Conservation (phyloP, 176 grass and related monocot species). For the Dactylis glomerata region DNA sequence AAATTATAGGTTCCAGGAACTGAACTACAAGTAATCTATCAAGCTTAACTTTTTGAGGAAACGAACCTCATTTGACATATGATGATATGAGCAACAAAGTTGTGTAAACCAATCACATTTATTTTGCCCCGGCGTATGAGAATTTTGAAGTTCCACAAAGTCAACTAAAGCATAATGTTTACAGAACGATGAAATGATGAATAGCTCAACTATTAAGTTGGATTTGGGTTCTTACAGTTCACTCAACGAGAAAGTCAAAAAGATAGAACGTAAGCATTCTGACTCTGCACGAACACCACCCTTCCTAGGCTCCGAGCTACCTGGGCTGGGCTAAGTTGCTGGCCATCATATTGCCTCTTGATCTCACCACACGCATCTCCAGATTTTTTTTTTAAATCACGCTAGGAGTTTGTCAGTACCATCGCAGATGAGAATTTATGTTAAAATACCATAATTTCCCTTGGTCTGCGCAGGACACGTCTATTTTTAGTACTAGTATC, state of each 20-base stretch:
- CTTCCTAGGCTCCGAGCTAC: neutral
- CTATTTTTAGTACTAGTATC: neutral
- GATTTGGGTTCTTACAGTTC: neutral
- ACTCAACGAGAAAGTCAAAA: neutral
- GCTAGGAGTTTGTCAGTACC: no score
- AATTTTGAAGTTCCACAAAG: neutral
- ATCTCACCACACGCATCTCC: neutral
- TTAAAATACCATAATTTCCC: neutral
- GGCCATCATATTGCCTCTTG: neutral
- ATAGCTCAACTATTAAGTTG: neutral
- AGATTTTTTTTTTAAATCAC: no score
- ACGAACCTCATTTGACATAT: neutral
- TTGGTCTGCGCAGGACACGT: neutral
- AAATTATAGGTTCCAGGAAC: neutral
- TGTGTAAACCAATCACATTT: neutral
- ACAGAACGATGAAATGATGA: neutral
- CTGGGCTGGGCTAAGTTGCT: neutral
- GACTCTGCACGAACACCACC: neutral
- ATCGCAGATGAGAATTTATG: no score
- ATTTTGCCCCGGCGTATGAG: neutral
- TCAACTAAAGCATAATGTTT: neutral
- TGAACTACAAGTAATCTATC: neutral
- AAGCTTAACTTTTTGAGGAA: neutral
- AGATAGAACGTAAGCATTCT: neutral
- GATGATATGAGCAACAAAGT: neutral